phyloP scores from a whole-genome alignment of 179 eudicot species.

The Spinacia oleracea region DNA sequence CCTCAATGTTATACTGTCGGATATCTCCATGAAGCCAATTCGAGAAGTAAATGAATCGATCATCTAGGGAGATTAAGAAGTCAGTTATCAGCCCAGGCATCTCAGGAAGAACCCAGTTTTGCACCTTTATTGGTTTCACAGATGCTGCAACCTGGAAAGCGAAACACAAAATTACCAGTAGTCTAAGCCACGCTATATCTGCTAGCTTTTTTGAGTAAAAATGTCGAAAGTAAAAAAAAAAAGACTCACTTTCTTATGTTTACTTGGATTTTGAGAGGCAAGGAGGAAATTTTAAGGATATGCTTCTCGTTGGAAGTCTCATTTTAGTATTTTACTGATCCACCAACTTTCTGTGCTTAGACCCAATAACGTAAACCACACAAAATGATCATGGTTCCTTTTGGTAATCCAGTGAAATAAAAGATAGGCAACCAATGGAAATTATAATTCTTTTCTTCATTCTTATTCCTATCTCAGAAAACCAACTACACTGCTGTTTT shows the following conservation, averaged over 20 bases:
- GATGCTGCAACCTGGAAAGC: conserved; percentile 54
- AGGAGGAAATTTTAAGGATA: neutral
- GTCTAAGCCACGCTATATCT: no score
- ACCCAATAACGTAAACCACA: neutral
- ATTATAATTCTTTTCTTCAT: neutral
- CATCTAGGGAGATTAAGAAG: conserved; percentile 87
- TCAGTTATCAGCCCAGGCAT: conserved; percentile 98
- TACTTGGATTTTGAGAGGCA: neutral
- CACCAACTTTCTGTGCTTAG: neutral
- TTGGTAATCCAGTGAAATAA: neutral
- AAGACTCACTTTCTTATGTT: neutral
- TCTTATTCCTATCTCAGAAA: neutral
- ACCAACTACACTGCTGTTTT: neutral
- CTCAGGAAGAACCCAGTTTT: conserved; percentile 95
- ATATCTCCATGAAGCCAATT: conserved; percentile 99
- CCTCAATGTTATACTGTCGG: conserved; percentile 89
- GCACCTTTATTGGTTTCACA: conserved; percentile 80
- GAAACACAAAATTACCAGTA: neutral
- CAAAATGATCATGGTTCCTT: neutral
- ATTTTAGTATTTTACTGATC: neutral
- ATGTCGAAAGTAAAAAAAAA: neutral
- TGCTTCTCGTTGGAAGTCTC: neutral
- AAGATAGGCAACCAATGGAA: neutral
- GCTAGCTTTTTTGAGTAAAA: neutral
- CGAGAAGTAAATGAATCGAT: conserved; percentile 77